These are phyloP conservation scores for Paracorniculantispora psalliotae DNA, from an alignment of 2,329 filamentous ascomycete species.

Conservation along the genomic window DNA sequence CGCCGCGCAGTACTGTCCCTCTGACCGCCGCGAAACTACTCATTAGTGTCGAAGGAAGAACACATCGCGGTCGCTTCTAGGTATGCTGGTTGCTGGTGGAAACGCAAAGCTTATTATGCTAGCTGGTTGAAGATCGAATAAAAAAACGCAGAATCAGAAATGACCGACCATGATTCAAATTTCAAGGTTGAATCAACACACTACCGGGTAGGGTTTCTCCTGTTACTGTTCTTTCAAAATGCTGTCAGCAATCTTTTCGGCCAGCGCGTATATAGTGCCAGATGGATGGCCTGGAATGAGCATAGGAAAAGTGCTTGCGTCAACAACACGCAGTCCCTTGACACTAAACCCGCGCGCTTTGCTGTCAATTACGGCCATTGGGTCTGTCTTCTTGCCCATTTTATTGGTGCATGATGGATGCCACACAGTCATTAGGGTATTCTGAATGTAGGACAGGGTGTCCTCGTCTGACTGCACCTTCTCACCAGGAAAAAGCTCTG, in stretches of 20 bases:
- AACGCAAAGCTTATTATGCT: too few relatives aligned
- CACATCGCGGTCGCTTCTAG: too few relatives aligned
- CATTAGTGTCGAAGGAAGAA: too few relatives aligned
- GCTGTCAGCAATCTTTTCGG: conserved; percentile 22
- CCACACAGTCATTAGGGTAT: background rate
- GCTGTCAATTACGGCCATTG: conserved; percentile 52
- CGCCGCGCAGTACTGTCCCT: too few relatives aligned
- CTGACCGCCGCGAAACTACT: too few relatives aligned
- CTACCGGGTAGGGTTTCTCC: too few relatives aligned
- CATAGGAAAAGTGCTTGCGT: conserved; percentile 47
- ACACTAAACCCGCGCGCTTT: conserved; percentile 54
- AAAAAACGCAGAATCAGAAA: too few relatives aligned
- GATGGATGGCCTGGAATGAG: conserved; percentile 19
- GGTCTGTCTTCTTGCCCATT: conserved; percentile 46
- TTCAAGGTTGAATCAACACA: too few relatives aligned
- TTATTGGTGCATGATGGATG: conserved; percentile 22
- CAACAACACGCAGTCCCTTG: conserved; percentile 52
- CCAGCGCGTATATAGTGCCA: conserved; percentile 21
- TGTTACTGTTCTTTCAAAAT: too few relatives aligned
- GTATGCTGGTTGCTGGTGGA: too few relatives aligned
- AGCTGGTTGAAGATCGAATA: too few relatives aligned
- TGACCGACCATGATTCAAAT: too few relatives aligned
- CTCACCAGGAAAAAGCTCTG: conserved; percentile 34
- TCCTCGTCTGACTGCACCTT: conserved; percentile 21
- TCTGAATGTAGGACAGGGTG: background rate